Conservation (phyloP, 148 eudicot species). For the Rhododendron vialii region DNA sequence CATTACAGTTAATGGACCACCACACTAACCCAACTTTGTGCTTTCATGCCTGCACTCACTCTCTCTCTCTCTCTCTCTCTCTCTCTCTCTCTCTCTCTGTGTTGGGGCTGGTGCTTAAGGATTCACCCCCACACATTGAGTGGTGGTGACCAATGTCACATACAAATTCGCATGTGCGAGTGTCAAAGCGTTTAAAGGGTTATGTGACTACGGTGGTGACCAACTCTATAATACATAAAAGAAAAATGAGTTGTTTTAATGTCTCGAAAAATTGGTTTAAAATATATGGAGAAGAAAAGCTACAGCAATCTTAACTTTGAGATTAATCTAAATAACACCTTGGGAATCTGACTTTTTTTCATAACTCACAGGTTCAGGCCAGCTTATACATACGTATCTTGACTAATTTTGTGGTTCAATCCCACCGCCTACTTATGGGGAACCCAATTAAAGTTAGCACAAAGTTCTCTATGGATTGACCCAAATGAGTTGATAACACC, state of each 20-base stretch:
- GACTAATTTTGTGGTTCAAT: too few relatives aligned
- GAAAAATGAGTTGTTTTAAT: background rate
- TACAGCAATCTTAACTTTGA: background rate
- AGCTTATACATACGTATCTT: too few relatives aligned
- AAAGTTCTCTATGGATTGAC: too few relatives aligned
- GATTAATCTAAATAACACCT: background rate
- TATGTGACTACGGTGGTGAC: background rate
- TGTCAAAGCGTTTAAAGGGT: too few relatives aligned
- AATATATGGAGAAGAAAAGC: background rate
- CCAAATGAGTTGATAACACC: too few relatives aligned
- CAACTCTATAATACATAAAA: background rate
- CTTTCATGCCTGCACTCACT: background rate
- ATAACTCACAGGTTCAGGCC: too few relatives aligned
- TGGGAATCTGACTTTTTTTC: background rate
- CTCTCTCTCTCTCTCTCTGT: too few relatives aligned
- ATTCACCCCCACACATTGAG: background rate
- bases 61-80: background rate
- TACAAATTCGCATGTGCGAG: too few relatives aligned
- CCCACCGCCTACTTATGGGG: too few relatives aligned
- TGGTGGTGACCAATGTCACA: background rate
- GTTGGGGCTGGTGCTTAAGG: background rate
- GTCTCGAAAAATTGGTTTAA: background rate
- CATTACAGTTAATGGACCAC: background rate
- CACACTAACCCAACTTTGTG: background rate
- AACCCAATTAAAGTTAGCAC: too few relatives aligned